A percentile compares a stretch with the other conserved stretches of the same genome.
phyloP scores from a whole-genome alignment of 495 filamentous ascomycete species.

The Hypoxylon fuscum region DNA sequence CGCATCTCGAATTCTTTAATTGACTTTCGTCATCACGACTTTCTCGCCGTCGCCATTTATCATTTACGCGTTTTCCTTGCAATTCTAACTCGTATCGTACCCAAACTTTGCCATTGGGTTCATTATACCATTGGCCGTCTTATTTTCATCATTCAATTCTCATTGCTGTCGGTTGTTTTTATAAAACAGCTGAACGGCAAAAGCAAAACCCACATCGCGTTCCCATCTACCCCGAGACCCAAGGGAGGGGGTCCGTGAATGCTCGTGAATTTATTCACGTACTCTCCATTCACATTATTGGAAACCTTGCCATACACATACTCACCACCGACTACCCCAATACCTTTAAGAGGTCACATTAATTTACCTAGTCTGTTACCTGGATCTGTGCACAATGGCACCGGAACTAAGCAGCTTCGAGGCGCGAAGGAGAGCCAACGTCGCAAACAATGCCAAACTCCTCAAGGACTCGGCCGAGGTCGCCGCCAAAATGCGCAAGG shows the following conservation, averaged over 20 bases:
- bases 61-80: constrained; percentile 5
- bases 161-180: too few species aligned
- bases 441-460: constrained; percentile 56
- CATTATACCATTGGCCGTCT: not conserved
- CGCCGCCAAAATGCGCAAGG: constrained; percentile 51
- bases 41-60: constrained; percentile 13
- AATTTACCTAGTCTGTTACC: not conserved
- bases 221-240: too few species aligned
- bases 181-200: too few species aligned
- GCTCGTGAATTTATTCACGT: too few species aligned
- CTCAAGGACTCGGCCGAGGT: constrained; percentile 52
- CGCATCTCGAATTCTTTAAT: constrained; percentile 37
- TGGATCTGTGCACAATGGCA: constrained; percentile 33
- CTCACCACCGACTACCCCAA: too few species aligned
- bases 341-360: too few species aligned
- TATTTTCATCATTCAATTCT: not conserved
- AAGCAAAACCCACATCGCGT: too few species aligned
- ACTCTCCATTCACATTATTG: too few species aligned
- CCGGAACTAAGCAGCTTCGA: constrained; percentile 59
- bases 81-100: not conserved
- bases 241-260: too few species aligned
- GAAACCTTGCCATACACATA: too few species aligned
- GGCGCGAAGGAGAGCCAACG: constrained; percentile 56
- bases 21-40: constrained; percentile 34
- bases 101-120: not conserved